phyloP scores from a whole-genome alignment of 2,329 filamentous ascomycete species.

The Chaetomium olivaceum region DNA sequence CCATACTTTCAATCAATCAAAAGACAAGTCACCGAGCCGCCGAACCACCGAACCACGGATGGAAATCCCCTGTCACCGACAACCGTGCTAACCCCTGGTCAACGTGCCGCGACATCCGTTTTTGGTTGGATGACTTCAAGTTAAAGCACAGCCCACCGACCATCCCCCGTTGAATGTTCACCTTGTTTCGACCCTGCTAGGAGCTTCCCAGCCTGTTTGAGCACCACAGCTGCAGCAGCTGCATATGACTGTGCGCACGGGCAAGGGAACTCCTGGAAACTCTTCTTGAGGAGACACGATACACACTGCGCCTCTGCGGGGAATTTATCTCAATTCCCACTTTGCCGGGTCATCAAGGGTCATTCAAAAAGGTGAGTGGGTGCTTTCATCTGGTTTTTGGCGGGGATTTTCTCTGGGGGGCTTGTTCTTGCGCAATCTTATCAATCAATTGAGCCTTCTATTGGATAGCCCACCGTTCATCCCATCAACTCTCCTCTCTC shows the following conservation, averaged over 20 bases:
- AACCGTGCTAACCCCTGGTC: background rate
- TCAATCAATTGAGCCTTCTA: conserved; percentile 1
- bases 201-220: conserved; percentile 19
- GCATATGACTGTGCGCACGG: conserved; percentile 14
- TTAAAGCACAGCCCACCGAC: background rate
- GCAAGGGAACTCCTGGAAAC: conserved; percentile 13
- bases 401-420: background rate
- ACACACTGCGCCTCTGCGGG: conserved; percentile 8
- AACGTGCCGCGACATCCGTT: background rate
- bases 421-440: conserved; percentile 1
- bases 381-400: background rate
- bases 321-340: background rate
- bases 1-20: background rate
- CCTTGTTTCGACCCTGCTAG: background rate
- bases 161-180: background rate
- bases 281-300: background rate
- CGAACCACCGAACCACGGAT: background rate
- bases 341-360: background rate
- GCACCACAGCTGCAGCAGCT: conserved; percentile 4
- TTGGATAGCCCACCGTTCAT: conserved; percentile 11
- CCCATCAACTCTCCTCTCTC: background rate
- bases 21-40: background rate
- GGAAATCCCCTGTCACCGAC: background rate
- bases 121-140: conserved; percentile 3
- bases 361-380: conserved; percentile 7